Evolutionary conservation across 768 basidiomycete species (phyloP), one percentile per base, ranked within the genome.

Genomic region (Phallus indusiatus): DNA sequence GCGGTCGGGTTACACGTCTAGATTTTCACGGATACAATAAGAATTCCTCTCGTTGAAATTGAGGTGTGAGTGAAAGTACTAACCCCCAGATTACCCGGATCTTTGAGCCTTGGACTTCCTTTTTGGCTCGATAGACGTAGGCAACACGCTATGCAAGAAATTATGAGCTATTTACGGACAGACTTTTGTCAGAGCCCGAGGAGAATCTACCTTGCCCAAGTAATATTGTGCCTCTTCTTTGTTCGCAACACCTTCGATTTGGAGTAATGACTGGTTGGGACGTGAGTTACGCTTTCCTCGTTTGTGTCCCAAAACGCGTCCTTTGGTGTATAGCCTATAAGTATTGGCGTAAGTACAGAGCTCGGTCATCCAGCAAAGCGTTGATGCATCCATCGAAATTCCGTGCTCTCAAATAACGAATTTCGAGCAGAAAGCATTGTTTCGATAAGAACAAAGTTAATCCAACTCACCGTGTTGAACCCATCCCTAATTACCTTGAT

Each of bases 31-130:
- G 46, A 58, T 47, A 18, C 20, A 14, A 51, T 8, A 5, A 49
- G 47, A n/a, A 49, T 14, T 11, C 47, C 21, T 33, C 12, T 28
- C 28, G 10, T 20, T 35, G 18, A 28, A 20, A 18, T 14, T 46
- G 21, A 48, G 47, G 22, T 56, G 33, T n/a, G 6, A 11, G 46
- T 12, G 17, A 16, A 24, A 33, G 7, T 7, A 77, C 85, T 69
- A 67, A 91, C 90, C 94, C 96, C 94, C 94, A 98, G 79, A 98
- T 97, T 63, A 98, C 92, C 66, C 96, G 90, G 70, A 97, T 79
- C 75, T 94, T 94, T 66, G 92, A 90, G 61, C 96, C 96, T 73
- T 86, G 86, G 65, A 95, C 83, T 75, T 92, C 90, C 73, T 84
- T 81, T 81, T 96, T 94, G 62, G 94, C 95, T 72, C 87, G 89